Percentiles rank a stretch among this genome's conserved stretches.
phyloP scores from a whole-genome alignment of 306 rosid genomes.

The Ammopiptanthus mongolicus region DNA sequence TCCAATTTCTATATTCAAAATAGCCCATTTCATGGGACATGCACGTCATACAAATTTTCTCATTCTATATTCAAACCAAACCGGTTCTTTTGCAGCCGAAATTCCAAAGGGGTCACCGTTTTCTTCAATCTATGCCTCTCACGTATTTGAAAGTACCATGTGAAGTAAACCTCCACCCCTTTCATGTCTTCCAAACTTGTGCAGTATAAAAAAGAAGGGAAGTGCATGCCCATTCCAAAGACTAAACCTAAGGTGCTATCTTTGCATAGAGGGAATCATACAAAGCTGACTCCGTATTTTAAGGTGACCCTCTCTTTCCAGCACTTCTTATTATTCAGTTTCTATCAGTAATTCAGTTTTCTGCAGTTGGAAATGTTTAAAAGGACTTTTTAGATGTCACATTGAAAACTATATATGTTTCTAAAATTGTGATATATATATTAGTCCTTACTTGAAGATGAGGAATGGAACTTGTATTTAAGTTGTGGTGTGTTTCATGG shows the following conservation, averaged over 20 bases:
- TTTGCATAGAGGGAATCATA: neutral
- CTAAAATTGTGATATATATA: neutral
- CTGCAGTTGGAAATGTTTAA: neutral
- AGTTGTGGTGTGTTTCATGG: neutral
- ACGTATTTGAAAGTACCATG: conserved; percentile 26
- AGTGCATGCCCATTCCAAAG: neutral
- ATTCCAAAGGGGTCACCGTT: conserved; percentile 9
- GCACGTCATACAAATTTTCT: neutral
- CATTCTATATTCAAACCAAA: conserved; percentile 31
- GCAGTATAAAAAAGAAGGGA: conserved; percentile 25
- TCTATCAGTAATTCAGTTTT: neutral
- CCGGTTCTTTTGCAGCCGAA: neutral
- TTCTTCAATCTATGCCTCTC: conserved; percentile 20
- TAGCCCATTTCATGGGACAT: conserved; percentile 15
- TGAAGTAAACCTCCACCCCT: neutral
- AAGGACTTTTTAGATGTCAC: neutral
- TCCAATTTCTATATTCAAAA: conserved; percentile 26
- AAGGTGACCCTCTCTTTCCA: conserved; percentile 26
- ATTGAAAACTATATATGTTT: neutral
- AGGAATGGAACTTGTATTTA: neutral
- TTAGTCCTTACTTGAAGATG: neutral
- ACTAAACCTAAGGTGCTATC: neutral
- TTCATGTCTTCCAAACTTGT: conserved; percentile 1
- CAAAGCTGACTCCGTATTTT: conserved; percentile 11
- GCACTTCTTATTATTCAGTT: neutral